These are phyloP conservation scores for Bacidia gigantensis DNA, from an alignment of 495 filamentous ascomycete genomes.

Conservation along the genomic window DNA sequence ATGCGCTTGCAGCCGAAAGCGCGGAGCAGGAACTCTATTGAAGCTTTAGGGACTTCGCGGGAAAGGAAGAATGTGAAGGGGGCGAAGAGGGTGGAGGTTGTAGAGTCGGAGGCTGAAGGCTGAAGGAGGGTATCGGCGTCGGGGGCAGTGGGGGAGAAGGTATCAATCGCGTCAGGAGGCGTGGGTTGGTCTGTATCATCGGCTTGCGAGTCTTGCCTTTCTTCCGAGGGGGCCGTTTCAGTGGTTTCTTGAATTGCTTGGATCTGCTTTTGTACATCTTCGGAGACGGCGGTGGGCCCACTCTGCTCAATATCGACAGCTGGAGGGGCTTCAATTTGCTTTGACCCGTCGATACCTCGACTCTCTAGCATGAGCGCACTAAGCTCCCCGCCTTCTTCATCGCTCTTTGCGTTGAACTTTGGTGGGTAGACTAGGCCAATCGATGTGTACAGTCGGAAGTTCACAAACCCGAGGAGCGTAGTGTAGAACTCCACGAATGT, in stretches of 20 bases:
- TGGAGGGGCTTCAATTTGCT: conserved; percentile 41
- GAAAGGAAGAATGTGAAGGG: conserved; percentile 86
- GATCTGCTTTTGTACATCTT: conserved; percentile 43
- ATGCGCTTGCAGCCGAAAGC: conserved; percentile 93
- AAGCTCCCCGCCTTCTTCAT: conserved; percentile 79
- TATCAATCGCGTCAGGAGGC: conserved; percentile 54
- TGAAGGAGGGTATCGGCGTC: conserved; percentile 81
- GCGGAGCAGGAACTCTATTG: conserved; percentile 86
- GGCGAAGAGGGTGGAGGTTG: conserved; percentile 57
- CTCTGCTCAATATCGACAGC: conserved; percentile 22
- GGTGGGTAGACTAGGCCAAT: conserved; percentile 88
- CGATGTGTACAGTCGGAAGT: conserved; percentile 83
- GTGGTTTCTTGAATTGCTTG: conserved; percentile 35
- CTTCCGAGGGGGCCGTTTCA: conserved; percentile 7
- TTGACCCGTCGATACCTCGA: conserved; percentile 40
- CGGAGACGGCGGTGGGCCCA: conserved; percentile 19
- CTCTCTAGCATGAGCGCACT: conserved; percentile 82
- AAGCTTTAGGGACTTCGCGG: conserved; percentile 78
- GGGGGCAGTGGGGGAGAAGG: conserved; percentile 62
- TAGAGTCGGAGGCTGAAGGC: conserved; percentile 46
- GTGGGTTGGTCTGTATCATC: conserved; percentile 29
- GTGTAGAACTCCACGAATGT: conserved; percentile 99
- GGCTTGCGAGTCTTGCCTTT: conserved; percentile 17
- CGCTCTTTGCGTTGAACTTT: conserved; percentile 75
- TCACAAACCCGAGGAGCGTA: conserved; percentile 86